A percentile compares a stretch with the other conserved stretches of the same genome.
Evolutionary conservation across 352 stramenopile genomes (phyloP).

Genomic region (Globisporangium lucens): DNA sequence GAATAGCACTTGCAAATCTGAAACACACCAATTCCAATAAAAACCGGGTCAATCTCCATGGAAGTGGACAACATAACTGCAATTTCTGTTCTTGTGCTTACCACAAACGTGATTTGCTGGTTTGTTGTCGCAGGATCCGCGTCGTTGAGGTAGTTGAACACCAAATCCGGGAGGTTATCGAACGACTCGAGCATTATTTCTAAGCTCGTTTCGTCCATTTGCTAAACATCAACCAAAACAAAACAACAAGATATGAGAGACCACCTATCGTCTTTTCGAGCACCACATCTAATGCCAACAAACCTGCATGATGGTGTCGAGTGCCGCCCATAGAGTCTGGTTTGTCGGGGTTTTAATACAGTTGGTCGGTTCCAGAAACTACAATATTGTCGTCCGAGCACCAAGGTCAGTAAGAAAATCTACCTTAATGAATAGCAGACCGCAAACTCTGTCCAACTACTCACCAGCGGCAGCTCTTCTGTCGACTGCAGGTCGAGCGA

Average conservation of each 20-base stretch:
- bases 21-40: conserved; percentile 7
- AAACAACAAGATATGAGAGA: background rate
- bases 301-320: conserved; percentile 86
- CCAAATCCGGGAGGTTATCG: conserved; percentile 82
- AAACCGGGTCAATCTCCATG: too few species aligned
- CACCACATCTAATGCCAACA: background rate
- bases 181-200: conserved; percentile 82
- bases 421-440: background rate
- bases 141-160: conserved; percentile 83
- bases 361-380: conserved; percentile 74
- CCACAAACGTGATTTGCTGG: conserved; percentile 72
- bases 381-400: background rate
- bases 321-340: conserved; percentile 70
- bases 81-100: conserved; percentile 23
- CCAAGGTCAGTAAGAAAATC: background rate
- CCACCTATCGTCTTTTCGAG: too few species aligned
- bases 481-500: conserved; percentile 68
- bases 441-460: conserved; percentile 1
- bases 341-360: conserved; percentile 82
- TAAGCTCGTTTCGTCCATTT: conserved; percentile 77
- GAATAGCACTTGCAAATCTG: conserved; percentile 83
- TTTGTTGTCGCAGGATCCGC: conserved; percentile 61
- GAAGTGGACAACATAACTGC: background rate
- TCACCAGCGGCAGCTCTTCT: conserved; percentile 64
- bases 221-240: conserved; percentile 26